Conservation (phyloP, 2,329 filamentous ascomycete genomes). For the Aspergillus viridinutans region DNA sequence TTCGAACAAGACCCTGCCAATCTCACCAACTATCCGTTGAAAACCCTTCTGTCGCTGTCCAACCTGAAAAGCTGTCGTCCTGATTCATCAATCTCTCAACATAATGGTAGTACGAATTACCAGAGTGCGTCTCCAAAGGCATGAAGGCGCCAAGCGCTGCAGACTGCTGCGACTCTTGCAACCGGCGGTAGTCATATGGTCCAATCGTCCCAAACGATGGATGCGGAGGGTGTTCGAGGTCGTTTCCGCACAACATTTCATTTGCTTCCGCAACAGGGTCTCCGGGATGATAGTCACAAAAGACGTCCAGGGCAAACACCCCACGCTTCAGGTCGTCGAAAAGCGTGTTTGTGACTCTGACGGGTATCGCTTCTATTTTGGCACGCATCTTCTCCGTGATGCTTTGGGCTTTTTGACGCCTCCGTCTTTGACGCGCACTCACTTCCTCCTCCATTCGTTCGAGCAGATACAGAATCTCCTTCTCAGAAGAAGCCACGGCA, state of each 20-base stretch:
- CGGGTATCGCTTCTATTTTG: conserved; percentile 25
- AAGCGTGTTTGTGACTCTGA: conserved; percentile 24
- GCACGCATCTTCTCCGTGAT: conserved; percentile 21
- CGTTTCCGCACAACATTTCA: conserved; percentile 12
- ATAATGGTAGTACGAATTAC: conserved; percentile 7
- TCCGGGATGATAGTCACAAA: conserved; percentile 29
- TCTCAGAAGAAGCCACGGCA: conserved; percentile 13
- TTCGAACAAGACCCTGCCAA: neutral
- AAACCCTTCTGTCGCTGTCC: neutral
- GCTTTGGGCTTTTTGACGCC: conserved; percentile 19
- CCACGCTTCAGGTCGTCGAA: conserved; percentile 30
- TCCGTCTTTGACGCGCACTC: conserved; percentile 13
- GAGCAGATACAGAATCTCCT: conserved; percentile 19
- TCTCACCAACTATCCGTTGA: neutral
- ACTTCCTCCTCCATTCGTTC: conserved; percentile 25
- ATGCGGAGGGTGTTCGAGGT: neutral
- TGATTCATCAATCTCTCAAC: conserved; percentile 5
- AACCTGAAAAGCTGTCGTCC: neutral
- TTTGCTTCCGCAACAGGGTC: conserved; percentile 22
- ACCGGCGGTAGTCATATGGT: conserved; percentile 13
- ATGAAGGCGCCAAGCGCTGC: conserved; percentile 6
- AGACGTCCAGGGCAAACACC: conserved; percentile 26
- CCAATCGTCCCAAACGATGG: conserved; percentile 5
- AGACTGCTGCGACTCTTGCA: conserved; percentile 11
- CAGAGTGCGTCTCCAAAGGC: conserved; percentile 10